Evolutionary conservation across 768 basidiomycete genomes (phyloP).

Genomic region (Scleroderma bovista): DNA sequence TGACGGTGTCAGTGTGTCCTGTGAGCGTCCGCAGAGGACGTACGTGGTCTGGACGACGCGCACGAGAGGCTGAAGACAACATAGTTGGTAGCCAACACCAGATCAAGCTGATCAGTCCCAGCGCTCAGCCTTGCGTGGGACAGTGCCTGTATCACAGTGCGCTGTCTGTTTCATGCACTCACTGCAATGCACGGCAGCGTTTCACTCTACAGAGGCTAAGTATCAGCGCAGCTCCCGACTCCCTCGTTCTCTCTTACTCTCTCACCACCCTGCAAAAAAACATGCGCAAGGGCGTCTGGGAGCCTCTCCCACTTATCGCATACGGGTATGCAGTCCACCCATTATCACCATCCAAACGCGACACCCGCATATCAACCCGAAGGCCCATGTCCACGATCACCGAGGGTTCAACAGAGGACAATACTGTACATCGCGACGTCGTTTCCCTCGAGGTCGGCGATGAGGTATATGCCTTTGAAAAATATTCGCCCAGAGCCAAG

Average conservation of each 20-base stretch:
- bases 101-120: too few relatives aligned
- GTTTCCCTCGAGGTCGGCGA: slow-evolving; percentile 91
- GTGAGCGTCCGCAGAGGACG: slow-evolving; percentile 26
- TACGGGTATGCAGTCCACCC: slow-evolving; percentile 91
- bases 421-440: slow-evolving; percentile 63
- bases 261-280: not conserved
- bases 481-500: slow-evolving; percentile 67
- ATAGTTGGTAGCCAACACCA: slow-evolving; percentile 2
- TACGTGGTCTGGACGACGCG: slow-evolving; percentile 19
- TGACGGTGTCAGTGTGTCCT: slow-evolving; percentile 24
- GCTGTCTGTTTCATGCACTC: too few relatives aligned
- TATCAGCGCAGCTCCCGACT: not conserved
- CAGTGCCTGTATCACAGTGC: not conserved
- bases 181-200: too few relatives aligned
- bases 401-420: slow-evolving; percentile 51
- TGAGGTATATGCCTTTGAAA: slow-evolving; percentile 96
- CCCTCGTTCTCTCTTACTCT: not conserved
- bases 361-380: slow-evolving; percentile 53
- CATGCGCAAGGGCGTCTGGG: slow-evolving; percentile 47
- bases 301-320: slow-evolving; percentile 67
- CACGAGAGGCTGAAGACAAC: slow-evolving; percentile 18
- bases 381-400: slow-evolving; percentile 39
- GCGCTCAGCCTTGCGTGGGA: not conserved
- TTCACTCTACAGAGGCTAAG: too few relatives aligned
- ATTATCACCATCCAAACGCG: slow-evolving; percentile 67